Conservation (phyloP, 306 rosid genomes). For the Malus orientalis region DNA sequence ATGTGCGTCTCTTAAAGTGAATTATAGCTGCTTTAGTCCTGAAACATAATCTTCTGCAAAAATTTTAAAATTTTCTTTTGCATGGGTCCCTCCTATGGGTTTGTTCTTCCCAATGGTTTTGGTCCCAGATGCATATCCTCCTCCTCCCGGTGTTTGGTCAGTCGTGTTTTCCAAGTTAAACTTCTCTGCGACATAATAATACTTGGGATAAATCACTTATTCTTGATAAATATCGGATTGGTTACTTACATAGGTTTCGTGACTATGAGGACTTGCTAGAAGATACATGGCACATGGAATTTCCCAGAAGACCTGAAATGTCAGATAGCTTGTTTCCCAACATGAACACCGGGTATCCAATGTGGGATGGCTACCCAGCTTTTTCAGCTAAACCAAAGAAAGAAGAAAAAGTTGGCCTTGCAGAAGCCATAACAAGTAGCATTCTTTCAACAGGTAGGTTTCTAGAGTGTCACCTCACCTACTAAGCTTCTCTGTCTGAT, state of each 20-base stretch:
- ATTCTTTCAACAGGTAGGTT: conserved; percentile 76
- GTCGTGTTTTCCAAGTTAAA: conserved; percentile 20
- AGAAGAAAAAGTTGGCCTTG: conserved; percentile 91
- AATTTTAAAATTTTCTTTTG: conserved; percentile 3
- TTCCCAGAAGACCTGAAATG: conserved; percentile 68
- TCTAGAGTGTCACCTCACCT: conserved; percentile 8
- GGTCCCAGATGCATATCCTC: conserved; percentile 90
- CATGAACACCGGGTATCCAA: conserved; percentile 55
- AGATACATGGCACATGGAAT: conserved; percentile 83
- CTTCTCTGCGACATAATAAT: neutral
- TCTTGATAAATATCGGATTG: conserved; percentile 11
- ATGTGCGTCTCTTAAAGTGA: conserved; percentile 36
- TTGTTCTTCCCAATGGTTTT: conserved; percentile 82
- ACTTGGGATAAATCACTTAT: neutral
- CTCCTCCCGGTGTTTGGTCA: conserved; percentile 85
- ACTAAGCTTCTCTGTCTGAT: neutral
- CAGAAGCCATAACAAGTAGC: conserved; percentile 84
- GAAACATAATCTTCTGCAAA: neutral
- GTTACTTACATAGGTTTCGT: conserved; percentile 47
- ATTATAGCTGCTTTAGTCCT: conserved; percentile 13
- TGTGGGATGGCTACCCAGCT: conserved; percentile 95
- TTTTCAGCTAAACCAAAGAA: conserved; percentile 68
- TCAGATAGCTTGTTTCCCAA: conserved; percentile 61
- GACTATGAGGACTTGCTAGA: conserved; percentile 93
- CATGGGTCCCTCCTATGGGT: conserved; percentile 95